These are phyloP conservation scores for Vitis hybrid DNA, from an alignment of 177 flowering plant genomes.

Conservation along the genomic window DNA sequence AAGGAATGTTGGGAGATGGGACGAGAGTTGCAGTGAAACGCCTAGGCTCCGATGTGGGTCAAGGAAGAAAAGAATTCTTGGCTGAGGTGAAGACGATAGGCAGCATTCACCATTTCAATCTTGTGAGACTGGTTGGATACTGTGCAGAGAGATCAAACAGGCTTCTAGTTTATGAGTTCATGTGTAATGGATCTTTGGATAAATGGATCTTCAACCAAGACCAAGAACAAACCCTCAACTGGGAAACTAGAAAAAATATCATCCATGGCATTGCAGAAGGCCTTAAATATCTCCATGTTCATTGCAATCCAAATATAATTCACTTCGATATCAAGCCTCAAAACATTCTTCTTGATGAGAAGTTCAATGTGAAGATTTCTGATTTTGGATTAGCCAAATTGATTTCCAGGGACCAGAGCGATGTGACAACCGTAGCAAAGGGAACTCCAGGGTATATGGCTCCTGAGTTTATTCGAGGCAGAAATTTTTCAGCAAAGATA, in stretches of 20 bases:
- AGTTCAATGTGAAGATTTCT: neutral
- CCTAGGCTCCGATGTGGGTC: neutral
- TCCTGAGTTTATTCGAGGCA: no score
- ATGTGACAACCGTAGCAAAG: no score
- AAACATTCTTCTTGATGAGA: conserved; percentile 10
- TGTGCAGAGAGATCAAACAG: conserved; percentile 6
- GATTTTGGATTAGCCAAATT: no score
- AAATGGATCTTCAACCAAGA: conserved; percentile 6
- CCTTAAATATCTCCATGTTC: conserved; percentile 9
- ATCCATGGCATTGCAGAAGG: conserved; percentile 5
- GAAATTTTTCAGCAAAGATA: no score
- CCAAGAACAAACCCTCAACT: neutral
- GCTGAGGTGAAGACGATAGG: conserved; percentile 2
- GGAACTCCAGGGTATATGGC: no score
- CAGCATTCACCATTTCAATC: conserved; percentile 12
- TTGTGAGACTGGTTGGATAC: conserved; percentile 3
- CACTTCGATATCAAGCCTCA: conserved; percentile 15
- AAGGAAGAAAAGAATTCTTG: neutral
- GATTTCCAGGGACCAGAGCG: no score
- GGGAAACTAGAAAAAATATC: conserved; percentile 1
- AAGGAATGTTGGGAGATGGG: conserved; percentile 5
- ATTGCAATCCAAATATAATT: neutral
- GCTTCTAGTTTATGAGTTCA: conserved; percentile 6
- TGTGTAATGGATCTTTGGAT: conserved; percentile 12
- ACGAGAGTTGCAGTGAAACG: conserved; percentile 10